Conservation (phyloP, 108 stramenopile genomes). For the Cyclotella choctawhatcheeana region DNA sequence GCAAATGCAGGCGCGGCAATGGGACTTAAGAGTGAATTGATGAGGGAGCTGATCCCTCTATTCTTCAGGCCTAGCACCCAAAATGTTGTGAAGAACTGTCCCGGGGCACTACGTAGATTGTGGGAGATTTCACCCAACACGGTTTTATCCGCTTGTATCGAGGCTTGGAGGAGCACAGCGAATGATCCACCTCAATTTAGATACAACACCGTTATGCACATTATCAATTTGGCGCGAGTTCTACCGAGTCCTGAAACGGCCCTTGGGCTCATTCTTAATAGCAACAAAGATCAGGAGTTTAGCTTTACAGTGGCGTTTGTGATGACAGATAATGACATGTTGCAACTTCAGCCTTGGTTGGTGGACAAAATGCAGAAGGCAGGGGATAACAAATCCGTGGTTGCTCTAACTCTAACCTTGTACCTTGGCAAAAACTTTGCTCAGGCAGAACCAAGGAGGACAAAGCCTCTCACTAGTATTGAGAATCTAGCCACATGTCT, state of each 20-base stretch:
- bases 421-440: constrained; percentile 71
- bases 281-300: constrained; percentile 85
- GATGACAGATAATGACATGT: constrained; percentile 85
- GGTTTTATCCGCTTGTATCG: constrained; percentile 85
- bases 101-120: constrained; percentile 83
- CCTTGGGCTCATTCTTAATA: constrained; percentile 67
- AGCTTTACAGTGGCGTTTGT: constrained; percentile 82
- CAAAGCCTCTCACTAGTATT: constrained; percentile 70
- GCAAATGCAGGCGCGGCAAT: constrained; percentile 68
- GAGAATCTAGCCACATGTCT: constrained; percentile 74
- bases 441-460: constrained; percentile 57
- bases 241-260: constrained; percentile 75
- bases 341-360: constrained; percentile 80
- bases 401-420: constrained; percentile 64
- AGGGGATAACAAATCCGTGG: constrained; percentile 41
- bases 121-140: constrained; percentile 88
- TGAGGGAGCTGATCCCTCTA: constrained; percentile 90
- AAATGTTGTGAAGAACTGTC: constrained; percentile 73
- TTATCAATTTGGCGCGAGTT: constrained; percentile 77
- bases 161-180: constrained; percentile 86
- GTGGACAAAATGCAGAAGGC: constrained; percentile 61
- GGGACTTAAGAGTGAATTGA: constrained; percentile 88
- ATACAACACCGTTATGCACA: constrained; percentile 77
- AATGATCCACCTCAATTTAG: constrained; percentile 59
- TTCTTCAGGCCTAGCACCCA: constrained; percentile 87